Percentiles rank a stretch among this genome's conserved stretches.
These are phyloP conservation scores for Xylaria sp. DNA, from an alignment of 2,329 filamentous ascomycete species.

Conservation along the genomic window DNA sequence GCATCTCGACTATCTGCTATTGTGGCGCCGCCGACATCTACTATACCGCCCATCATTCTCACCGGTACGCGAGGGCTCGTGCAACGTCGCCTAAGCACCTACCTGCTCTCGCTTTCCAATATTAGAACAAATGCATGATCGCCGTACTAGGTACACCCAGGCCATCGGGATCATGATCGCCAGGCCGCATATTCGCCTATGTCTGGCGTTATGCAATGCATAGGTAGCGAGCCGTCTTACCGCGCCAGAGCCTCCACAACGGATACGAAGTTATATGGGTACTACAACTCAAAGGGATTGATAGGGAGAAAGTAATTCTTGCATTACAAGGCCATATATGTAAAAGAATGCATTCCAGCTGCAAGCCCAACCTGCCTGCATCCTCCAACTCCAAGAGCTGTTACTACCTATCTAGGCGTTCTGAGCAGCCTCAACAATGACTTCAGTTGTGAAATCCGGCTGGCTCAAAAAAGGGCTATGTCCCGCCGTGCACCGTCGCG, in stretches of 20 bases:
- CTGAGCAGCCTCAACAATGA: conserved; percentile 12
- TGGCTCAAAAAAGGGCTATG: conserved; percentile 24
- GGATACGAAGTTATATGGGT: no score
- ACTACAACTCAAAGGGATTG: no score
- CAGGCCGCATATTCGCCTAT: background rate
- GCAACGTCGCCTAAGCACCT: background rate
- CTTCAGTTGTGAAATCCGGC: conserved; percentile 5
- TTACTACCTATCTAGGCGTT: background rate
- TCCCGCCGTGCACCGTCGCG: conserved; percentile 11
- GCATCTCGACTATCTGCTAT: conserved; percentile 2
- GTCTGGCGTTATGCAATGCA: conserved; percentile 5
- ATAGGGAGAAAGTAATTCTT: background rate
- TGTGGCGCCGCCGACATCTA: no score
- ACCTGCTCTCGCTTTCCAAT: no score
- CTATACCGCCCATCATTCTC: no score
- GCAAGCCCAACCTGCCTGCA: background rate
- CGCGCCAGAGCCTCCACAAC: background rate
- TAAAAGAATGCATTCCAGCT: background rate
- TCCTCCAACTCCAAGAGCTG: background rate
- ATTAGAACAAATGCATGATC: background rate
- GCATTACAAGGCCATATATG: no score
- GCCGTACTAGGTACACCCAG: background rate
- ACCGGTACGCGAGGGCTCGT: background rate
- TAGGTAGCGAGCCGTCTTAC: background rate
- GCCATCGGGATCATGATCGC: background rate